Evolutionary conservation across 306 rosid species (phyloP).

Genomic region (Casuarina equisetifolia): DNA sequence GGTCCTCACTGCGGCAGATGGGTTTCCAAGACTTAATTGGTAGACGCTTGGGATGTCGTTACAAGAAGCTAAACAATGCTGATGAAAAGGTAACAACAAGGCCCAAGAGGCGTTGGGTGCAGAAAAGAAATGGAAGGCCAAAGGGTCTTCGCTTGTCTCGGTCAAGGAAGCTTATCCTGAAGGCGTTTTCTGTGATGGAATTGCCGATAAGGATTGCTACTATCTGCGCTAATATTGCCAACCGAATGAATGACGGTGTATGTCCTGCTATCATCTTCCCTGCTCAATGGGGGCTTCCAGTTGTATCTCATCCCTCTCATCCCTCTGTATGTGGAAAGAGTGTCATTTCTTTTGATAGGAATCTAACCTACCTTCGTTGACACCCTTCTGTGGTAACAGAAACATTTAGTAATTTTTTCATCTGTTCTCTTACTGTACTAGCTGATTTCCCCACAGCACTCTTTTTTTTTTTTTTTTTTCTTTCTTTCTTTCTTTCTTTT

Average conservation of each 20-base stretch:
- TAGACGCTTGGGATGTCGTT: constrained; percentile 43
- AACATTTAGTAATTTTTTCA: background rate
- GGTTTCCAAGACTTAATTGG: constrained; percentile 39
- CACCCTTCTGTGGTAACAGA: background rate
- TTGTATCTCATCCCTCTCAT: constrained; percentile 55
- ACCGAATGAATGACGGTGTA: constrained; percentile 42
- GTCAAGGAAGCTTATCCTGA: constrained; percentile 47
- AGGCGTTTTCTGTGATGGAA: constrained; percentile 35
- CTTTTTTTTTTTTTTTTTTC: background rate
- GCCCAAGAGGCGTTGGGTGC: constrained; percentile 53
- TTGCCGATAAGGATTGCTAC: constrained; percentile 47
- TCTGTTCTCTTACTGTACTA: background rate
- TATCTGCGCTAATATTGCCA: constrained; percentile 46
- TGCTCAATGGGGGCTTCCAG: constrained; percentile 74
- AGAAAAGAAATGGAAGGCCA: constrained; percentile 51
- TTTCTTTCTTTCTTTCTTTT: background rate
- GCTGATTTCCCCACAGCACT: background rate
- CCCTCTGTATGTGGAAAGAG: constrained; percentile 39
- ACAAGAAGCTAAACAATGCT: constrained; percentile 44
- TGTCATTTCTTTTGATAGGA: constrained; percentile 15
- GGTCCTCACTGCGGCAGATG: constrained; percentile 31
- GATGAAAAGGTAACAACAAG: constrained; percentile 38
- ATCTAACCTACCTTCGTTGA: constrained; percentile 21
- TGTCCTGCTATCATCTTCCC: constrained; percentile 48
- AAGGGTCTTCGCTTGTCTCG: constrained; percentile 53